Base-by-base conservation (phyloP, 108 stramenopile species). In the Pelagomonas calceolata region DNA sequence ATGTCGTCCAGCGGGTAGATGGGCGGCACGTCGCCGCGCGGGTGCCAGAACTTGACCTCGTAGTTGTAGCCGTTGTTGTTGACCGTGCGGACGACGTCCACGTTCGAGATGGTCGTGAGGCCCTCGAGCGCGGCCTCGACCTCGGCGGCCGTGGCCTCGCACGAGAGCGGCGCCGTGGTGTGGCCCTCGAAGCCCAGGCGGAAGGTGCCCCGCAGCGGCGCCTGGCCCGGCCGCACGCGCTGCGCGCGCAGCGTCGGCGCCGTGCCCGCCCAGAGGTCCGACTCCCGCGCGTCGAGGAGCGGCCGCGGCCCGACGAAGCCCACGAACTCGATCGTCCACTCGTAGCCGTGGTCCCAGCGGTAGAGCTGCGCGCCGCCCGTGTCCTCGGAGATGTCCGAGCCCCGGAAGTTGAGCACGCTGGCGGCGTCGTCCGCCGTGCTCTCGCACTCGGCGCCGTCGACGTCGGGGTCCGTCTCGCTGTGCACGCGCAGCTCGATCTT, bases 11-110 rank as follows among this genome's bases (percentile, higher is more conserved):
- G 51, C 7, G 51, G 21, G 51, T 60, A 60, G 21, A 60, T 60
- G 21, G 14, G 1, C 21, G 21, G 10, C 21, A 60, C 26, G 51
- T 60, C 26, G 51, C 51, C 51, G 51, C 51, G 51, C 51, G 51
- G 51, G 51, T 60, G 51, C 21, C 81, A 26, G 66, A 93, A 93
- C 10, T 91, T 91, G 32, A 93, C 82, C 39, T 86, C 73, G 82
- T 89, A 93, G 70, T 89, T 88, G 82, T 82, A 85, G 17, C 92
- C 92, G 74, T 86, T 87, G 70, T 85, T 89, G 81, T 92, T 93
- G n/a, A 68, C 45, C 43, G 74, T 76, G 12, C 87, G 70, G 10
- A 70, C 67, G 30, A 93, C 91, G 67, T 66, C 71, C 15, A 93
- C 90, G 64, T 84, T 86, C 31, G 84, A 76, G 68, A 93, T 77